These are phyloP conservation scores for Malania oleifera DNA, from an alignment of 164 flowering plant genomes.

Conservation along the genomic window DNA sequence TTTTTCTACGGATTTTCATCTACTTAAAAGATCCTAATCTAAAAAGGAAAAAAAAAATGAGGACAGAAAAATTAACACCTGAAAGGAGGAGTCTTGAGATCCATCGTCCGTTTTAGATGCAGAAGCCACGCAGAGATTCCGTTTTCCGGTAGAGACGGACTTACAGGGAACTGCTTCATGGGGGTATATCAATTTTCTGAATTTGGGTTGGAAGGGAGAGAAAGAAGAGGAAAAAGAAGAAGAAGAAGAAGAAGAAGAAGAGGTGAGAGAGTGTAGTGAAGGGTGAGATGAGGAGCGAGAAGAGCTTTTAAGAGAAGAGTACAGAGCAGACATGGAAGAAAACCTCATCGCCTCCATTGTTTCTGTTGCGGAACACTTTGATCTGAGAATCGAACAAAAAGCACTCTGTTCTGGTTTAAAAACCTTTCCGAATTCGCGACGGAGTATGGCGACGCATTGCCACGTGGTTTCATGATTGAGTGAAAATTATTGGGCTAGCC, in stretches of 20 bases:
- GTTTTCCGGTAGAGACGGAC: neutral
- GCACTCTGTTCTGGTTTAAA: too few species aligned
- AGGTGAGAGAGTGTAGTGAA: neutral
- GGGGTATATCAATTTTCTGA: constrained; percentile 9
- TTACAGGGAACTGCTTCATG: neutral
- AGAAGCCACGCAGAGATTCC: constrained; percentile 13
- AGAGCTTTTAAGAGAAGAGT: constrained; percentile 11
- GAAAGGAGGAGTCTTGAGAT: constrained; percentile 5
- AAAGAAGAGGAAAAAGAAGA: too few species aligned
- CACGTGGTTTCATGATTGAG: too few species aligned
- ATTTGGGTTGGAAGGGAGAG: neutral
- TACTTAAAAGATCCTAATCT: neutral
- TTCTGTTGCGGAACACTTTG: too few species aligned
- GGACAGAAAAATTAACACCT: constrained; percentile 6
- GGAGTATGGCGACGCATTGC: too few species aligned
- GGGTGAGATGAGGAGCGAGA: neutral
- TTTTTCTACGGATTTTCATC: too few species aligned
- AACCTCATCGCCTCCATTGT: neutral
- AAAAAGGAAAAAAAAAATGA: neutral
- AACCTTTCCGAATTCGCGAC: too few species aligned
- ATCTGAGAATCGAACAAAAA: too few species aligned
- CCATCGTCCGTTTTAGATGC: constrained; percentile 10
- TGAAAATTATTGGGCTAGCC: too few species aligned
- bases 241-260: neutral
- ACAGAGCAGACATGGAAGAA: neutral